phyloP scores from a whole-genome alignment of 2,329 filamentous ascomycete species.

The Pseudogymnoascus sp. region DNA sequence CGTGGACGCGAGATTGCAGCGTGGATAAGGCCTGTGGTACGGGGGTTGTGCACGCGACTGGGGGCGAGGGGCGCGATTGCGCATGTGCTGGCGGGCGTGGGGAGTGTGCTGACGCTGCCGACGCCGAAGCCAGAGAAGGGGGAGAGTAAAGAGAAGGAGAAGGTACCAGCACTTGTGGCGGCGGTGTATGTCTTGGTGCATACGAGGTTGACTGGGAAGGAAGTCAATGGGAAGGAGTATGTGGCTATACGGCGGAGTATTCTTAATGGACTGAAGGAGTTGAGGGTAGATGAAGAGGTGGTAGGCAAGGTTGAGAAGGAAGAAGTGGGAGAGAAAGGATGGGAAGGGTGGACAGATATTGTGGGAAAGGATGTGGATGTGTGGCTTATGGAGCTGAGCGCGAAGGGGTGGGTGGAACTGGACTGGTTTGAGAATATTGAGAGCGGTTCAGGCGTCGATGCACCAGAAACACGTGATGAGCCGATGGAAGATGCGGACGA shows the following conservation, averaged over 20 bases:
- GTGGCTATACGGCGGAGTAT: constrained; percentile 40
- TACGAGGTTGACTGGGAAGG: constrained; percentile 36
- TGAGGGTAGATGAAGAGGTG: constrained; percentile 32
- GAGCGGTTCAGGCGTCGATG: constrained; percentile 22
- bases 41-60: constrained; percentile 56
- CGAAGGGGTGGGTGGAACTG: constrained; percentile 39
- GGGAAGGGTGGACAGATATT: constrained; percentile 45
- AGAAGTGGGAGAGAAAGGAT: constrained; percentile 39
- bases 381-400: constrained; percentile 50
- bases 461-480: constrained; percentile 6
- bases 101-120: constrained; percentile 35
- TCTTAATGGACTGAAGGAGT: constrained; percentile 34
- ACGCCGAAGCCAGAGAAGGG: constrained; percentile 14
- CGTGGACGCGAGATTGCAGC: constrained; percentile 35
- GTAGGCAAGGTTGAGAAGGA: constrained; percentile 37
- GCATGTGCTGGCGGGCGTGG: constrained; percentile 67
- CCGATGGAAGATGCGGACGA: constrained; percentile 23
- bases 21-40: constrained; percentile 64
- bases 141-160: constrained; percentile 34
- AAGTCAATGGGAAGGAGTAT: constrained; percentile 36
- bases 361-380: constrained; percentile 49
- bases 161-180: constrained; percentile 48
- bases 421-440: constrained; percentile 54
- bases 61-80: constrained; percentile 55
- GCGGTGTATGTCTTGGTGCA: constrained; percentile 54